These are phyloP conservation scores for Avena insularis DNA, from an alignment of 176 grass and related monocot species.

Conservation along the genomic window DNA sequence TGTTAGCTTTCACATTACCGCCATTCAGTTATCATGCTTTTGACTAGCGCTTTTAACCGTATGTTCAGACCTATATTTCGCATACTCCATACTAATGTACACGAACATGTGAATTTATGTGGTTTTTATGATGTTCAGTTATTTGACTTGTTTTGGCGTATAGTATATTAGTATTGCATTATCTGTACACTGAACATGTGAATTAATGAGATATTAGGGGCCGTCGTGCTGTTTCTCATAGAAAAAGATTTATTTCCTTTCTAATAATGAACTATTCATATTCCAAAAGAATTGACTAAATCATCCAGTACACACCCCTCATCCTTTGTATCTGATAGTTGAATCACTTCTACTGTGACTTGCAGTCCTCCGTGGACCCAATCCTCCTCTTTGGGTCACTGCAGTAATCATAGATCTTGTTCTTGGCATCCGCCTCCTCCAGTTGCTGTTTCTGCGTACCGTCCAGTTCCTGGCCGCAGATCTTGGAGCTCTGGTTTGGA, in stretches of 20 bases:
- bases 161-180: too few species aligned
- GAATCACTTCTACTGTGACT: slow-evolving; percentile 36
- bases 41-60: too few species aligned
- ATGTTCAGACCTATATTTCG: too few species aligned
- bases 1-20: too few species aligned
- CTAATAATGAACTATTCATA: slow-evolving; percentile 31
- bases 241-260: not conserved
- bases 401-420: slow-evolving; percentile 76
- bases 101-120: too few species aligned
- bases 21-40: too few species aligned
- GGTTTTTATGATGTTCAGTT: too few species aligned
- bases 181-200: too few species aligned
- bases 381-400: slow-evolving; percentile 49
- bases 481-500: not conserved
- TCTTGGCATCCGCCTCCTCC: slow-evolving; percentile 40
- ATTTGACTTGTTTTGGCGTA: too few species aligned
- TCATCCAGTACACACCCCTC: slow-evolving; percentile 36
- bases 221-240: not conserved
- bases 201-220: too few species aligned
- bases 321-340: slow-evolving; percentile 30
- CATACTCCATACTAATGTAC: too few species aligned
- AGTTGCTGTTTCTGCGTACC: slow-evolving; percentile 41
- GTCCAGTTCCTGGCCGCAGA: slow-evolving; percentile 49
- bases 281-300: slow-evolving; percentile 43
- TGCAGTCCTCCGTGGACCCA: slow-evolving; percentile 45